These are phyloP conservation scores for Drosera spatulata DNA, from an alignment of 179 eudicot genomes.

Conservation along the genomic window DNA sequence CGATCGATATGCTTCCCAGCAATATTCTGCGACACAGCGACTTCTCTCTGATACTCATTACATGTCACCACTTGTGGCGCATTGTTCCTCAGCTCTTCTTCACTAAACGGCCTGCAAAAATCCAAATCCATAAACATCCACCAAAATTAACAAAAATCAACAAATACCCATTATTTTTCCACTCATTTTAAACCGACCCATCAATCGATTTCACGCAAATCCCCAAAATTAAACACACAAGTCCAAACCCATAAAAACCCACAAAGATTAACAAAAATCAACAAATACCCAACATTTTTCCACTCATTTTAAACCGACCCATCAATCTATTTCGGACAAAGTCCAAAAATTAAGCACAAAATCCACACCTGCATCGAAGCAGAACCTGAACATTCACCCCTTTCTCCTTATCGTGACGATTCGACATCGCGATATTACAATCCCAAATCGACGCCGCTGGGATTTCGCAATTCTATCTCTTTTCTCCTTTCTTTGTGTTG, in stretches of 20 bases:
- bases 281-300: neutral
- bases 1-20: constrained; percentile 89
- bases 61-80: constrained; percentile 71
- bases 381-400: constrained; percentile 91
- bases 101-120: constrained; percentile 61
- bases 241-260: too few species aligned
- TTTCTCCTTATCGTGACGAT: constrained; percentile 50
- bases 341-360: too few species aligned
- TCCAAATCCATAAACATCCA: neutral
- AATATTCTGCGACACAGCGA: constrained; percentile 64
- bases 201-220: too few species aligned
- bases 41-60: constrained; percentile 72
- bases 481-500: too few species aligned
- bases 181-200: neutral
- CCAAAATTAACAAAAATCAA: neutral
- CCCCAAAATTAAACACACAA: neutral
- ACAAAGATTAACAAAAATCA: neutral
- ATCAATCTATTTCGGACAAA: too few species aligned
- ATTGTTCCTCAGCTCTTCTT: constrained; percentile 60
- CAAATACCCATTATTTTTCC: neutral
- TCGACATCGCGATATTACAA: neutral
- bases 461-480: too few species aligned
- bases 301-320: neutral
- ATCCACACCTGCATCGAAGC: constrained; percentile 86
- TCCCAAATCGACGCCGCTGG: too few species aligned